phyloP scores from a whole-genome alignment of 176 grass and related monocot species.

The Triticum turgidum region DNA sequence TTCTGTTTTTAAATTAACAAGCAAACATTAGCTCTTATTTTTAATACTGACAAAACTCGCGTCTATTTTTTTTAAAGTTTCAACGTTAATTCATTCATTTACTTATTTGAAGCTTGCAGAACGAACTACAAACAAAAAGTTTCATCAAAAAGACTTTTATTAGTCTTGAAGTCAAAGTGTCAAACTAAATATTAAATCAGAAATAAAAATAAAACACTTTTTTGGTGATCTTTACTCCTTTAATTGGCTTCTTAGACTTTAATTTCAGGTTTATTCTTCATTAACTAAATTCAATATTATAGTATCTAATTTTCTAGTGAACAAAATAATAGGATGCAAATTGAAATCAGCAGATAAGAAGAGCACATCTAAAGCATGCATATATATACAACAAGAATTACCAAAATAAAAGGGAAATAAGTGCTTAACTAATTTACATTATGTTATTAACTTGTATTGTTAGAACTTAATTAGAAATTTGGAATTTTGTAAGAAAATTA shows the following conservation, averaged over 20 bases:
- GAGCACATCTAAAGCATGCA: neutral
- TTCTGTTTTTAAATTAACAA: neutral
- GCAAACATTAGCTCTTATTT: conserved; percentile 9
- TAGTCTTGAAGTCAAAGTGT: conserved; percentile 20
- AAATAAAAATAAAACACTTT: neutral
- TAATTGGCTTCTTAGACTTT: conserved; percentile 22
- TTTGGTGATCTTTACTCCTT: conserved; percentile 28
- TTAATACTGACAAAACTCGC: conserved; percentile 14
- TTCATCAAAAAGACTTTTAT: neutral
- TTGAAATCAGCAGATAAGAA: conserved; percentile 8
- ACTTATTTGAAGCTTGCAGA: too few species aligned
- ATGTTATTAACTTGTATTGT: conserved; percentile 10
- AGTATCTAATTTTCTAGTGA: conserved; percentile 5
- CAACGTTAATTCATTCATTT: too few species aligned
- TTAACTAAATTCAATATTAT: conserved; percentile 20
- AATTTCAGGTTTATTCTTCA: conserved; percentile 31
- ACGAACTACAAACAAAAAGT: too few species aligned
- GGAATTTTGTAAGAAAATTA: neutral
- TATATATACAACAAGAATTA: conserved; percentile 24
- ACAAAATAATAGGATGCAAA: conserved; percentile 21
- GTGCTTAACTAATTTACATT: conserved; percentile 13
- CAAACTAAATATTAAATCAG: conserved; percentile 23
- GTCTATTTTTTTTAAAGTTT: neutral
- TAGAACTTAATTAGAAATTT: conserved; percentile 1
- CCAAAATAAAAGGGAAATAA: conserved; percentile 25